A percentile compares a stretch with the other conserved stretches of the same genome.
phyloP scores from a whole-genome alignment of 192 early-diverging fungal genomes.

The Mortierella claussenii region DNA sequence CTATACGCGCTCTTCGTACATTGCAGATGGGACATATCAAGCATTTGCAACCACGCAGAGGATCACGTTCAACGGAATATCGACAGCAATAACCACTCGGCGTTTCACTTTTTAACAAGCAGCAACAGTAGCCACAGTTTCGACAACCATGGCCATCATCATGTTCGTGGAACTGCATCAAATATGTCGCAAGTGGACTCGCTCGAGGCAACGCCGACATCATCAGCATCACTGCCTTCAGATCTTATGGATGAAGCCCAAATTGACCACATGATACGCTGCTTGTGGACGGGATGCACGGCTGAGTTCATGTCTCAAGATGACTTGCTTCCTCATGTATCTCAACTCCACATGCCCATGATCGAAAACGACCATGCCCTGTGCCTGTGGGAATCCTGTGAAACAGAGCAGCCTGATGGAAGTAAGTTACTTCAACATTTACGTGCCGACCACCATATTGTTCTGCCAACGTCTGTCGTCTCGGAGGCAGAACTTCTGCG shows the following conservation, averaged over 20 bases:
- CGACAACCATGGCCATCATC: slow-evolving; percentile 4
- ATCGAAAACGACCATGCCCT: slow-evolving; percentile 42
- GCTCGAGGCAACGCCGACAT: slow-evolving; percentile 8
- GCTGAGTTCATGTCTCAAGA: slow-evolving; percentile 62
- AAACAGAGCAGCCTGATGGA: slow-evolving; percentile 57
- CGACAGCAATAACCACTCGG: slow-evolving; percentile 23
- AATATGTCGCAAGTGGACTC: slow-evolving; percentile 8
- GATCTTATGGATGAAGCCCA: slow-evolving; percentile 32
- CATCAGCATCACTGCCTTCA: slow-evolving; percentile 11
- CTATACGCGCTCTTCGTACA: neutral
- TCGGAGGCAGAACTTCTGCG: slow-evolving; percentile 15
- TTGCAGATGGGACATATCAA: slow-evolving; percentile 9
- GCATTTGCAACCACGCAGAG: slow-evolving; percentile 14
- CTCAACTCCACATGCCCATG: slow-evolving; percentile 54
- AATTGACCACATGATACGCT: slow-evolving; percentile 52
- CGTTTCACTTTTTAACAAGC: slow-evolving; percentile 31
- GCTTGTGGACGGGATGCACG: slow-evolving; percentile 62
- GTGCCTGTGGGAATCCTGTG: slow-evolving; percentile 74
- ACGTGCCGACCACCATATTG: slow-evolving; percentile 64
- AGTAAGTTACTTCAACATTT: slow-evolving; percentile 71
- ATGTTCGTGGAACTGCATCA: neutral
- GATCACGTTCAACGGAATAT: slow-evolving; percentile 3
- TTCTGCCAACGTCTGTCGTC: slow-evolving; percentile 26
- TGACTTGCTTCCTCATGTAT: slow-evolving; percentile 64
- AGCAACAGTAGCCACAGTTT: slow-evolving; percentile 2